Base-by-base conservation (phyloP, 1,139 yeast species). In the Candida tropicalis region DNA sequence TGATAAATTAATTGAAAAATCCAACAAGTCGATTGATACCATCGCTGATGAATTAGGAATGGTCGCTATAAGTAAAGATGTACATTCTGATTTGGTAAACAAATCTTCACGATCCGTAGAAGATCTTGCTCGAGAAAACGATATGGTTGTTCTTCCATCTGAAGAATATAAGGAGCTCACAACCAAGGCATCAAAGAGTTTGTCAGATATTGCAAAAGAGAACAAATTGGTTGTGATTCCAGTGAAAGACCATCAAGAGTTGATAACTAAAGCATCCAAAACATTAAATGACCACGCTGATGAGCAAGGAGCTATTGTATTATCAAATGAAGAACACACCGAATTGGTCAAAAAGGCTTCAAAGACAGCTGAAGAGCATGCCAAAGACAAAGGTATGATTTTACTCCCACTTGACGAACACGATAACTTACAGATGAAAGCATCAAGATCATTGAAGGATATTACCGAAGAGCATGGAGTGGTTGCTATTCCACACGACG, bases 341-440 rank as follows among this genome's bases (percentile, higher is more conserved):
- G 31, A 25, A 2, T 45, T 58, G 25, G 42, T 42, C 16, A 31
- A 20, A 1, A 46, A 32, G 26, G 54, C 59, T 1, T 41, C 44
- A 4, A 52, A 44, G 27, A 38, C 62, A 5, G 45, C 55, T 8
- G 53, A 50, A 35, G 50, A 42, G 3, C 42, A 46, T n/a, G 61
- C 62, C 2, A 34, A 39, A 11, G 50, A 46, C 17, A 42, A 39
- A 13, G 48, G 52, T 9, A 40, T 55, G 49, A 24, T 35, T 11
- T 13, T 42, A 11, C 24, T 46, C 6, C 15, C 40, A 3, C 16
- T 5, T 15, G 33, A 29, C 10, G 37, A 33, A 2, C 41, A 39
- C 24, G 41, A 43, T 5, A 38, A 45, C 15, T 49, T 44, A 27
- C 24, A 32, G 6, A 18, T 6, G 11, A 28, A 37, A 12, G 46